Evolutionary conservation across 2,329 filamentous ascomycete genomes (phyloP).

Genomic region (Xylaria sp.): DNA sequence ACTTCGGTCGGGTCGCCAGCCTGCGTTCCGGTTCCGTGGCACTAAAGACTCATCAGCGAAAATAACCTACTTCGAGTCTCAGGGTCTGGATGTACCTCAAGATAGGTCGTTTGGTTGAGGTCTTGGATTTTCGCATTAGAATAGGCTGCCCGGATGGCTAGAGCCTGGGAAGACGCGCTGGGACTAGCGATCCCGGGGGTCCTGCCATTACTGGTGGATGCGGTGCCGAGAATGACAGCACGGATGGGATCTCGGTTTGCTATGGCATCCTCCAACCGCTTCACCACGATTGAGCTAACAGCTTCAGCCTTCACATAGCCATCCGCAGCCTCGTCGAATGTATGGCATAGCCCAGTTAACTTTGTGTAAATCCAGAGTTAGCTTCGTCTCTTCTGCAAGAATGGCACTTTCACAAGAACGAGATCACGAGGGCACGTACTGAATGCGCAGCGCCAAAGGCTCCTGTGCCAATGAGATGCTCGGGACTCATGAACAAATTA

Average conservation of each 20-base stretch:
- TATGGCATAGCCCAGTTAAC: conserved; percentile 43
- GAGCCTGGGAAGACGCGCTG: conserved; percentile 48
- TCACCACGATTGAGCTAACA: conserved; percentile 55
- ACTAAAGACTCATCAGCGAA: conserved; percentile 24
- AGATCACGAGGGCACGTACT: conserved; percentile 16
- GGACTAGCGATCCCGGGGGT: conserved; percentile 57
- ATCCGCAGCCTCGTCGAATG: conserved; percentile 55
- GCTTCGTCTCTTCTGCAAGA: neutral
- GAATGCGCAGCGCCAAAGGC: conserved; percentile 34
- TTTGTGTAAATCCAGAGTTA: conserved; percentile 1
- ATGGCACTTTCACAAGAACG: too few species aligned
- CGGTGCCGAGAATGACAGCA: conserved; percentile 50
- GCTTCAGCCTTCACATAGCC: conserved; percentile 62
- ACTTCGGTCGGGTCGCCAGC: conserved; percentile 56
- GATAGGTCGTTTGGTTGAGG: conserved; percentile 40
- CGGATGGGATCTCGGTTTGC: conserved; percentile 54
- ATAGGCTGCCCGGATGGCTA: conserved; percentile 51
- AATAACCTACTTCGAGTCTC: neutral
- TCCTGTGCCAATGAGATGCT: conserved; percentile 40
- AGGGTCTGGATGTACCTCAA: conserved; percentile 42
- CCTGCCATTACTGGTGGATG: conserved; percentile 55
- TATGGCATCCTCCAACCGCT: conserved; percentile 56
- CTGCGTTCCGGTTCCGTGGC: conserved; percentile 57
- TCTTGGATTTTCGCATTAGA: conserved; percentile 41
- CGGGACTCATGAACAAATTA: conserved; percentile 51